Percentiles rank a stretch among this genome's conserved stretches.
Evolutionary conservation across 139 green algal genomes (phyloP).

Genomic region (Volvox africanus): DNA sequence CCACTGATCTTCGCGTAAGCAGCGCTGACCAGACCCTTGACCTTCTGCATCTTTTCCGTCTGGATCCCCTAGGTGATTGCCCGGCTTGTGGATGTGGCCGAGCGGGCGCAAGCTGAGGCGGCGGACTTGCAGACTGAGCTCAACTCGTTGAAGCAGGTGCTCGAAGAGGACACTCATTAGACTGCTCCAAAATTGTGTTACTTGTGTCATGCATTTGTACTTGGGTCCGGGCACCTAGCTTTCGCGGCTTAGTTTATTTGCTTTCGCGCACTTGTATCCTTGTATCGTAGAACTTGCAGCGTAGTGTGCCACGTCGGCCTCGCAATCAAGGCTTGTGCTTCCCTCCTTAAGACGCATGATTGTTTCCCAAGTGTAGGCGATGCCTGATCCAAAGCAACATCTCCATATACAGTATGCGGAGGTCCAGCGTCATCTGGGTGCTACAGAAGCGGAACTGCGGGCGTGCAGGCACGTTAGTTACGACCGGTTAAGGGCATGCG

Average conservation of each 20-base stretch:
- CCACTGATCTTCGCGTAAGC: too few relatives aligned
- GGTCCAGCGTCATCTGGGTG: conserved; percentile 49
- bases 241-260: too few relatives aligned
- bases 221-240: too few relatives aligned
- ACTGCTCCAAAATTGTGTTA: too few relatives aligned
- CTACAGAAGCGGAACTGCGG: conserved; percentile 54
- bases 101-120: conserved; percentile 32
- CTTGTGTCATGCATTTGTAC: too few relatives aligned
- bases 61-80: conserved; percentile 36
- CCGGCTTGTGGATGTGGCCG: conserved; percentile 45
- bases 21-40: too few relatives aligned
- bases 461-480: conserved; percentile 26
- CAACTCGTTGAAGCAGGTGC: conserved; percentile 2
- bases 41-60: too few relatives aligned
- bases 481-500: neutral
- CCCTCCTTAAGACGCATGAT: too few relatives aligned
- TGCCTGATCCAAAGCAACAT: conserved; percentile 41
- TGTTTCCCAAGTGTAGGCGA: neutral
- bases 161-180: neutral
- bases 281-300: too few relatives aligned
- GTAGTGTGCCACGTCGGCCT: too few relatives aligned
- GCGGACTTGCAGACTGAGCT: neutral
- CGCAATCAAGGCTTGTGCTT: too few relatives aligned
- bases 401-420: conserved; percentile 45
- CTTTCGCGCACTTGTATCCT: too few relatives aligned